Evolutionary conservation across 176 grass and related monocot species (phyloP).

Genomic region (Carex pumila): DNA sequence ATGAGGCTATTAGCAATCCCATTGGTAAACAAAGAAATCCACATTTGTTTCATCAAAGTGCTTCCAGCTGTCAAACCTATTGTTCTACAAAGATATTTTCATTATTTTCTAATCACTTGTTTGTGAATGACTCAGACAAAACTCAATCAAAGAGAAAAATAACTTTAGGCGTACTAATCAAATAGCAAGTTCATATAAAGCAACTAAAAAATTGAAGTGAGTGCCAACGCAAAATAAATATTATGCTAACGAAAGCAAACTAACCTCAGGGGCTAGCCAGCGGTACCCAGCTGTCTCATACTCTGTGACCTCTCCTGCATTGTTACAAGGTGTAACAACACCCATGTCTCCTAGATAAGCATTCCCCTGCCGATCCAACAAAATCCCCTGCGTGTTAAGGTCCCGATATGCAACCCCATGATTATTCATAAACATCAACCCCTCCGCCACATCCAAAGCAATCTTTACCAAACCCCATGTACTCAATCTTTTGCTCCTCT

Average conservation of each 20-base stretch:
- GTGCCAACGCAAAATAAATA: neutral
- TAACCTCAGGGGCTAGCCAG: conserved; percentile 98
- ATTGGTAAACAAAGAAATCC: neutral
- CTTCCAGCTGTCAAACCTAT: neutral
- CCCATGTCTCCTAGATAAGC: conserved; percentile 97
- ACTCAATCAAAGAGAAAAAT: neutral
- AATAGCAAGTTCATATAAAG: neutral
- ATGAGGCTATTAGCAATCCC: neutral
- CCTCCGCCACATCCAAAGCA: conserved; percentile 70
- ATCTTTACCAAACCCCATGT: conserved; percentile 56
- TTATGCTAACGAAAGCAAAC: conserved; percentile 2
- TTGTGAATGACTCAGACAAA: neutral
- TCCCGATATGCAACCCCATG: conserved; percentile 77
- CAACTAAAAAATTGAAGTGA: neutral
- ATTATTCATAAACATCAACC: conserved; percentile 85
- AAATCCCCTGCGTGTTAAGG: conserved; percentile 72
- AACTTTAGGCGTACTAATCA: neutral
- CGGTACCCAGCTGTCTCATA: conserved; percentile 92
- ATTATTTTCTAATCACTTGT: neutral
- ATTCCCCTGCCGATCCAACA: conserved; percentile 76
- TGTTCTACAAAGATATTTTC: neutral
- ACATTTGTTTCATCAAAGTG: neutral
- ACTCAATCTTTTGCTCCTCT: conserved; percentile 65
- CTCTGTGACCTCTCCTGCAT: conserved; percentile 87
- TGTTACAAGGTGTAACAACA: conserved; percentile 76